phyloP scores from a whole-genome alignment of 2,329 filamentous ascomycete genomes.

The Calycina herbarum region DNA sequence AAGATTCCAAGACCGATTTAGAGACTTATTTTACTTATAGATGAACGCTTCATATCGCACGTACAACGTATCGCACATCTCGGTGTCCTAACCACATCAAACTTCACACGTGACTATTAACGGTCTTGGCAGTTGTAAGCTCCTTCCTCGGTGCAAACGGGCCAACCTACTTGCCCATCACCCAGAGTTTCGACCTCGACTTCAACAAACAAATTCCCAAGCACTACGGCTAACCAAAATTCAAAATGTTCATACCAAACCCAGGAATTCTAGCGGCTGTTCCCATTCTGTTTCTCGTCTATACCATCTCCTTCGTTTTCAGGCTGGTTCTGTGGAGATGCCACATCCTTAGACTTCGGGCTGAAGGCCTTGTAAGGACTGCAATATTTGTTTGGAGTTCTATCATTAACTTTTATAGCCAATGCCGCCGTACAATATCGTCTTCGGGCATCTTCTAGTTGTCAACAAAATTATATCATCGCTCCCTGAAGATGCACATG shows the following conservation, averaged over 20 bases:
- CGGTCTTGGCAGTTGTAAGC: too few species aligned
- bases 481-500: slow-evolving; percentile 1
- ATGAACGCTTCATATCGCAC: too few species aligned
- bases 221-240: too few species aligned
- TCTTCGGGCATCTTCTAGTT: slow-evolving; percentile 3
- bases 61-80: too few species aligned
- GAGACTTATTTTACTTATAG: too few species aligned
- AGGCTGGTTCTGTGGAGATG: not conserved
- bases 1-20: too few species aligned
- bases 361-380: slow-evolving; percentile 1
- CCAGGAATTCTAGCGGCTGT: not conserved
- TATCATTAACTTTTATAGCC: not conserved
- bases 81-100: too few species aligned
- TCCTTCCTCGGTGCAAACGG: too few species aligned
- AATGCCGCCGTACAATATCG: slow-evolving; percentile 3
- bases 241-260: not conserved
- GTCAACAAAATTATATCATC: slow-evolving; percentile 1
- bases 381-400: not conserved
- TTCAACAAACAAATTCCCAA: too few species aligned
- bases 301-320: not conserved
- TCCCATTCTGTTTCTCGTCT: not conserved
- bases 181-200: too few species aligned
- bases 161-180: too few species aligned
- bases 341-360: not conserved
- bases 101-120: too few species aligned